phyloP scores from a whole-genome alignment of 352 stramenopile species.

The Pythium chondricola region DNA sequence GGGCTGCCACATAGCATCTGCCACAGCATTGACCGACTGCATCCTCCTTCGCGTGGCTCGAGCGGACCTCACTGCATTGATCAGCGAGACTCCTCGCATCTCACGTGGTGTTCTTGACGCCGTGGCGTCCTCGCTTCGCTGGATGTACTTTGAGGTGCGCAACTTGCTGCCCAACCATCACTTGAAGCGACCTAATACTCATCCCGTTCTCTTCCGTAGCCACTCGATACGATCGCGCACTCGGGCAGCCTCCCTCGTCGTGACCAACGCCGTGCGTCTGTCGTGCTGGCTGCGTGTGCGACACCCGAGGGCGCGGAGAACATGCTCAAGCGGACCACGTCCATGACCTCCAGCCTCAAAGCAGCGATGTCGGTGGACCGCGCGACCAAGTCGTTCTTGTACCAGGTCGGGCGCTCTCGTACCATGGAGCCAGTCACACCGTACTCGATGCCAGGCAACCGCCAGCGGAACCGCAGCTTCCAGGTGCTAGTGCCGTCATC shows the following conservation, averaged over 20 bases:
- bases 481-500: slow-evolving; percentile 11
- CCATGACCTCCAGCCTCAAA: slow-evolving; percentile 58
- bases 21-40: slow-evolving; percentile 60
- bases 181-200: too few species aligned
- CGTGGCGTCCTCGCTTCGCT: slow-evolving; percentile 64
- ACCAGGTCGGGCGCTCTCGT: slow-evolving; percentile 52
- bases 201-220: slow-evolving; percentile 19
- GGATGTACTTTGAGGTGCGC: slow-evolving; percentile 74
- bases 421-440: slow-evolving; percentile 22
- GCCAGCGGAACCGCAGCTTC: slow-evolving; percentile 40
- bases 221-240: slow-evolving; percentile 53
- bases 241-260: slow-evolving; percentile 56
- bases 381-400: slow-evolving; percentile 68
- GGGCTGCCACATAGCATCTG: slow-evolving; percentile 65
- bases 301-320: slow-evolving; percentile 22
- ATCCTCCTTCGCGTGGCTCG: slow-evolving; percentile 70
- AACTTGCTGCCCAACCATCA: neutral
- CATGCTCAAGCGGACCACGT: slow-evolving; percentile 47
- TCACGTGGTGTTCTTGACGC: slow-evolving; percentile 75
- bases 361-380: slow-evolving; percentile 59
- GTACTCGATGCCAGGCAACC: slow-evolving; percentile 25
- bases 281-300: slow-evolving; percentile 12
- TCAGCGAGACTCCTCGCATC: slow-evolving; percentile 62
- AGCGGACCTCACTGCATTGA: slow-evolving; percentile 60
- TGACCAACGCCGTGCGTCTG: slow-evolving; percentile 34